These are phyloP conservation scores for Cenococcum geophilum DNA, from an alignment of 495 filamentous ascomycete genomes.

Conservation along the genomic window DNA sequence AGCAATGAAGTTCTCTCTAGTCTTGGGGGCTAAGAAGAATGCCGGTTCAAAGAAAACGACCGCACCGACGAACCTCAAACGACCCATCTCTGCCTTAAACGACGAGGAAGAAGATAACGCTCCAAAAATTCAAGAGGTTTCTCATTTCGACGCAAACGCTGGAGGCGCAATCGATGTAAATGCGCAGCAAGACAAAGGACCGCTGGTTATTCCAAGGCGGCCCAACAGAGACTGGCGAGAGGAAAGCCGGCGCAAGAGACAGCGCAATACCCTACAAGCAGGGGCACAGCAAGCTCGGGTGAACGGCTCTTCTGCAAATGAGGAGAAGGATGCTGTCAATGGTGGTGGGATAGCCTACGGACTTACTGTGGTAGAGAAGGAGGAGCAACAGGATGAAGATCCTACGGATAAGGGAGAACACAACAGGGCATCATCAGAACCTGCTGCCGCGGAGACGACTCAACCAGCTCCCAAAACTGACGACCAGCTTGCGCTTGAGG, in stretches of 20 bases:
- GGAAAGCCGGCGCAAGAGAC: slow-evolving; percentile 6
- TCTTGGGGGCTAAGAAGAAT: slow-evolving; percentile 14
- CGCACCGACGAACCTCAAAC: slow-evolving; percentile 11
- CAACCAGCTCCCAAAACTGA: slow-evolving; percentile 42
- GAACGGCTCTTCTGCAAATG: not conserved
- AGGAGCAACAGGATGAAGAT: not conserved
- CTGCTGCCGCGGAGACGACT: not conserved
- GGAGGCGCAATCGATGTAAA: slow-evolving; percentile 21
- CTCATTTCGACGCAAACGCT: slow-evolving; percentile 13
- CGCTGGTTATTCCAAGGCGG: slow-evolving; percentile 14
- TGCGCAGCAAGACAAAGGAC: slow-evolving; percentile 3
- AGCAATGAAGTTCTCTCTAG: slow-evolving; percentile 27
- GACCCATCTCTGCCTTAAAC: slow-evolving; percentile 14
- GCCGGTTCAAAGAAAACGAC: not conserved
- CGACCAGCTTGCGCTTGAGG: slow-evolving; percentile 75
- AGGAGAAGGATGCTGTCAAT: slow-evolving; percentile 1
- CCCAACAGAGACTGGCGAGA: slow-evolving; percentile 26
- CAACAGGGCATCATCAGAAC: not conserved
- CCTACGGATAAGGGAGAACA: not conserved
- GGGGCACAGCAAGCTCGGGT: not conserved
- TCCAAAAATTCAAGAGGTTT: slow-evolving; percentile 13
- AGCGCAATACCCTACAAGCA: not conserved
- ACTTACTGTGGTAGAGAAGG: slow-evolving; percentile 16
- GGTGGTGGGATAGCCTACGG: slow-evolving; percentile 10
- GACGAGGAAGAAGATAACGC: slow-evolving; percentile 21